A percentile compares a stretch with the other conserved stretches of the same genome.
Conservation (phyloP, 2,329 filamentous ascomycete species). For the Pseudocercospora musae region DNA sequence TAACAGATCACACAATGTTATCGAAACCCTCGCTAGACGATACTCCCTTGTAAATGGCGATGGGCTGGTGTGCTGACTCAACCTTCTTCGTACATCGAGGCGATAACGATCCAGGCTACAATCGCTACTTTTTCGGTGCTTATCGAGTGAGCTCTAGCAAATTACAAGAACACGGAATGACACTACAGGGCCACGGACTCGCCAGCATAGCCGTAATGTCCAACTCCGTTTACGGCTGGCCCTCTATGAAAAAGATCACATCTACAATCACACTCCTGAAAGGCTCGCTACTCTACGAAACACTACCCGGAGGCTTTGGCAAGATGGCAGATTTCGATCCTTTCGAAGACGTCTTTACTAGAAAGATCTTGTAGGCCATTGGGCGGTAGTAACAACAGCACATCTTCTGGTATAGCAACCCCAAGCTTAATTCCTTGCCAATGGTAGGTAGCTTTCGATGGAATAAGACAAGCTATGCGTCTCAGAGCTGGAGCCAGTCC, state of each 20-base stretch:
- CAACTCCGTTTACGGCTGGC: conserved; percentile 15
- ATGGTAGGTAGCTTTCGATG: conserved; percentile 13
- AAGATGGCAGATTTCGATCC: conserved; percentile 12
- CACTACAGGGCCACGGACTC: conserved; percentile 2
- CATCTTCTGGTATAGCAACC: neutral
- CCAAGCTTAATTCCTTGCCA: no score
- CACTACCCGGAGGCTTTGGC: conserved; percentile 7
- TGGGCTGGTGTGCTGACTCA: conserved; percentile 21
- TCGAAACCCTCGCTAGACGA: conserved; percentile 6
- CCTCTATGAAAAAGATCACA: conserved; percentile 14
- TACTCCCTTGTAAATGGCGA: conserved; percentile 9
- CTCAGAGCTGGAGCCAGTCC: neutral
- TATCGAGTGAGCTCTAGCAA: conserved; percentile 1
- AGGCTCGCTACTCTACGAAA: conserved; percentile 14
- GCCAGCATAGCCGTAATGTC: conserved; percentile 23
- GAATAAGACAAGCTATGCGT: conserved; percentile 3
- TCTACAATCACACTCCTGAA: conserved; percentile 19
- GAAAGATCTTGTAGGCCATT: conserved; percentile 11
- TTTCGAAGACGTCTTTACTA: conserved; percentile 10
- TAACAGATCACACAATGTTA: conserved; percentile 27
- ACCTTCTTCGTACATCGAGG: conserved; percentile 24
- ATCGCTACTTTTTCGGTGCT: conserved; percentile 19
- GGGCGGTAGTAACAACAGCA: neutral
- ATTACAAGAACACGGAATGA: neutral
- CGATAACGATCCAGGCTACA: conserved; percentile 25